These are phyloP conservation scores for Warburgia ugandensis DNA, from an alignment of 164 flowering plant species.

Conservation along the genomic window DNA sequence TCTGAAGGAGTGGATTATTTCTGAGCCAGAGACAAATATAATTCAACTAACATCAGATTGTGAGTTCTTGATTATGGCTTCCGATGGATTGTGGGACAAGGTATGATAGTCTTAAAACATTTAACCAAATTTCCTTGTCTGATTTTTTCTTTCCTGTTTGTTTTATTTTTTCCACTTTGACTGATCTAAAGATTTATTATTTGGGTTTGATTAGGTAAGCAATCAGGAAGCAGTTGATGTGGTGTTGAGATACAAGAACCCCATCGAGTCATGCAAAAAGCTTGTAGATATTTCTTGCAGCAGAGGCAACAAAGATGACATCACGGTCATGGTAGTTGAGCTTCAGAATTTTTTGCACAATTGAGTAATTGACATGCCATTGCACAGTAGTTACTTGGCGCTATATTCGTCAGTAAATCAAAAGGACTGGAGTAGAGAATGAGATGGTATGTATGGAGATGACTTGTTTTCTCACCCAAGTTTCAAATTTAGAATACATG, in stretches of 20 bases:
- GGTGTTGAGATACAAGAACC: constrained; percentile 13
- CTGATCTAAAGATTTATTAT: background rate
- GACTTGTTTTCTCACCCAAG: too few species aligned
- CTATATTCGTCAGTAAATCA: too few species aligned
- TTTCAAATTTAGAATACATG: too few species aligned
- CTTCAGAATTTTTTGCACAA: constrained; percentile 23
- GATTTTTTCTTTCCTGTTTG: background rate
- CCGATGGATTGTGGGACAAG: constrained; percentile 73
- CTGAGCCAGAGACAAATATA: constrained; percentile 38
- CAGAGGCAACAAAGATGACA: constrained; percentile 46
- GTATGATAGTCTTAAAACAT: constrained; percentile 12
- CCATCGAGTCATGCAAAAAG: constrained; percentile 33
- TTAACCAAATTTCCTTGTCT: background rate
- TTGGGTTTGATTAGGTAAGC: constrained; percentile 24
- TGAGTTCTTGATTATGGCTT: constrained; percentile 48
- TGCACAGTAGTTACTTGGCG: too few species aligned
- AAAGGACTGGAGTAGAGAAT: too few species aligned
- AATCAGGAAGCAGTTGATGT: constrained; percentile 54
- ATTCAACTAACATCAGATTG: constrained; percentile 28
- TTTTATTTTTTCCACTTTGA: background rate
- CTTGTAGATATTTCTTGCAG: constrained; percentile 36
- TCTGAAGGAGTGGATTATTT: constrained; percentile 43
- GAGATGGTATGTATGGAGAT: too few species aligned
- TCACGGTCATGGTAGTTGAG: constrained; percentile 42
- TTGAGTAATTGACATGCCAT: too few species aligned